Conservation (phyloP, 2,329 filamentous ascomycete genomes). For the Arthrobotrys sphaeroides region DNA sequence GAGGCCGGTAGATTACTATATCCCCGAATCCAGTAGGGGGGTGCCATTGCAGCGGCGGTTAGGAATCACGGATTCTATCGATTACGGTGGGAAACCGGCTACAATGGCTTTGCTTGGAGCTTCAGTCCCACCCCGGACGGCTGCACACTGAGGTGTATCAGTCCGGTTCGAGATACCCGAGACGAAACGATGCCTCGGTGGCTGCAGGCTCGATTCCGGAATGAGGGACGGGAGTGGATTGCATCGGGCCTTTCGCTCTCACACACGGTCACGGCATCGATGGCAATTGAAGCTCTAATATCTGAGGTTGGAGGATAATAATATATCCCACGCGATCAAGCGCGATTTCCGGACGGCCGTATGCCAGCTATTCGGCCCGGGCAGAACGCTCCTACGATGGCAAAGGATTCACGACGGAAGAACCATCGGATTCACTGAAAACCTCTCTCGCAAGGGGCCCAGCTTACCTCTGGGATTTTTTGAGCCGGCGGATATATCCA, state of each 20-base stretch:
- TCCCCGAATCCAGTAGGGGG: constrained; percentile 13
- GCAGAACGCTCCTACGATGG: constrained; percentile 19
- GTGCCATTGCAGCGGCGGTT: constrained; percentile 4
- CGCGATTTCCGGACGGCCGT: constrained; percentile 18
- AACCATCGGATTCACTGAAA: constrained; percentile 7
- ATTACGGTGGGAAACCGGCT: constrained; percentile 39
- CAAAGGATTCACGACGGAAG: constrained; percentile 30
- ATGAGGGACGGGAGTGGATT: constrained; percentile 40
- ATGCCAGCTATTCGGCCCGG: constrained; percentile 5
- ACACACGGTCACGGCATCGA: too few species aligned
- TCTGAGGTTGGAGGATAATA: neutral
- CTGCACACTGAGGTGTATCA: constrained; percentile 10
- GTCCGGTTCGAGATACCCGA: constrained; percentile 48
- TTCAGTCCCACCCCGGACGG: constrained; percentile 17
- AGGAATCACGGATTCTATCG: constrained; percentile 28
- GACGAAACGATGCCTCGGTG: constrained; percentile 45
- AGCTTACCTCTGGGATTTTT: neutral
- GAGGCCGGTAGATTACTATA: constrained; percentile 20
- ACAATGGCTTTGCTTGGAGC: constrained; percentile 30
- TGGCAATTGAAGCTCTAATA: neutral
- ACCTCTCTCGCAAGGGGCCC: neutral
- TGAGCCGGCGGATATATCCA: constrained; percentile 8
- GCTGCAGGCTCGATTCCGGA: constrained; percentile 21
- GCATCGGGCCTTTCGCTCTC: too few species aligned
- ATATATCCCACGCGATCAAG: constrained; percentile 46